phyloP scores from a whole-genome alignment of 2,329 filamentous ascomycete genomes.

The Botryotinia globosa region DNA sequence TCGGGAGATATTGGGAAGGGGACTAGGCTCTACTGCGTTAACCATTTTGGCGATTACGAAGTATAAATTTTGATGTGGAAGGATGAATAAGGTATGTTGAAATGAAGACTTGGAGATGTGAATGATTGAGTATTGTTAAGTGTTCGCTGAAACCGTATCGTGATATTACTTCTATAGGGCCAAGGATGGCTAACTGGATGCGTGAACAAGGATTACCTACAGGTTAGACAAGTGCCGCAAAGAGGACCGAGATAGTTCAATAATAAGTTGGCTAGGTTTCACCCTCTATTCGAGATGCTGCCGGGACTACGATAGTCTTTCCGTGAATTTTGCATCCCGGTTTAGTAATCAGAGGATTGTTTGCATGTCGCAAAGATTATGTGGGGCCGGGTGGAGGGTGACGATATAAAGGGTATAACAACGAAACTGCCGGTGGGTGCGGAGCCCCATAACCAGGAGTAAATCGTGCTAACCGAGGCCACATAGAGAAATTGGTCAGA shows the following conservation, averaged over 20 bases:
- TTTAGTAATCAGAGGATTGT: not conserved
- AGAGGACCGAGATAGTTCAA: not conserved
- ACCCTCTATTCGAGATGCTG: not conserved
- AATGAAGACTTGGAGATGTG: rapidly evolving
- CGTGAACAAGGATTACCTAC: not conserved
- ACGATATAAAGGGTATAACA: not conserved
- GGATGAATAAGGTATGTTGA: not conserved
- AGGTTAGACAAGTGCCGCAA: not conserved
- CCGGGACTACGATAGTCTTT: not conserved
- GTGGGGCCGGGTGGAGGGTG: not conserved
- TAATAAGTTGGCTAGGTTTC: not conserved
- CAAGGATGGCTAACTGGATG: not conserved
- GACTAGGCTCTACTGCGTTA: not conserved
- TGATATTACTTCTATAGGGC: not conserved
- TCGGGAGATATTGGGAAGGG: not conserved
- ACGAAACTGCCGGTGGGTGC: not conserved
- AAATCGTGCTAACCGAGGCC: not conserved
- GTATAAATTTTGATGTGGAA: not conserved
- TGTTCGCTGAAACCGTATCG: not conserved
- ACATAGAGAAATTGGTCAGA: not conserved
- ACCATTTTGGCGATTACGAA: not conserved
- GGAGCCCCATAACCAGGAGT: not conserved
- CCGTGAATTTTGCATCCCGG: not conserved
- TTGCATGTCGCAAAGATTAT: not conserved
- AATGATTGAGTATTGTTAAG: not conserved